Conservation (phyloP, 768 basidiomycete genomes). For the Naganishia friedmannii region DNA sequence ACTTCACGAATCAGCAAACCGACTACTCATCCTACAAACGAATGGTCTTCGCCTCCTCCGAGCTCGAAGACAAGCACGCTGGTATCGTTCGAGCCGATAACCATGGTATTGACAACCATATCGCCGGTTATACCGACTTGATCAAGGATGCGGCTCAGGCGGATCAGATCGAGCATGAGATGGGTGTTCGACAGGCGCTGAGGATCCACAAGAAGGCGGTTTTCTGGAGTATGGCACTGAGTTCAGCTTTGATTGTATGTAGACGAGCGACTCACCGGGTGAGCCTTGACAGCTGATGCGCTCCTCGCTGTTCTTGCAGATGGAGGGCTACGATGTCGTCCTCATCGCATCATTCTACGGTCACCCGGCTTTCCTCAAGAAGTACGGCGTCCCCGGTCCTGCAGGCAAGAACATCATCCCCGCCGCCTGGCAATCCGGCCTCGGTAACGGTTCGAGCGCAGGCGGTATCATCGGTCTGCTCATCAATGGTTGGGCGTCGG, state of each 20-base stretch:
- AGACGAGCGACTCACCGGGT: background rate
- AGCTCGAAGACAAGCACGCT: conserved; percentile 3
- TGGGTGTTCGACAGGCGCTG: conserved; percentile 44
- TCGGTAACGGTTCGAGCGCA: conserved; percentile 31
- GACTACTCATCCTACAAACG: too few species aligned
- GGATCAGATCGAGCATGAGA: conserved; percentile 43
- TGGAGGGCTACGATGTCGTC: conserved; percentile 44
- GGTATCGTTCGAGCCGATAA: conserved; percentile 16
- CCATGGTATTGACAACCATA: conserved; percentile 13
- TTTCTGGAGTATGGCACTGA: conserved; percentile 40
- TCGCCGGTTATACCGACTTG: conserved; percentile 37
- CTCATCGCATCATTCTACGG: conserved; percentile 34
- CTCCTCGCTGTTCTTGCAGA: conserved; percentile 9
- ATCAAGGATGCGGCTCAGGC: conserved; percentile 47
- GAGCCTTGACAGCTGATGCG: background rate
- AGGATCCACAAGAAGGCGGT: conserved; percentile 45
- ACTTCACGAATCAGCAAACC: background rate
- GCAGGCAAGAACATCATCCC: conserved; percentile 33
- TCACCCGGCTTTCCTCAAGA: conserved; percentile 34
- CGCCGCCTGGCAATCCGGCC: conserved; percentile 33
- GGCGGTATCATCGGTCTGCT: conserved; percentile 36
- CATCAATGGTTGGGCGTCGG: conserved; percentile 32
- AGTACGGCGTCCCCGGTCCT: conserved; percentile 34
- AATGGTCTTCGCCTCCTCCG: background rate
- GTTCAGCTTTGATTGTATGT: conserved; percentile 30